These are phyloP conservation scores for Neofusicoccum parvum DNA, from an alignment of 2,329 filamentous ascomycete species.

Conservation along the genomic window DNA sequence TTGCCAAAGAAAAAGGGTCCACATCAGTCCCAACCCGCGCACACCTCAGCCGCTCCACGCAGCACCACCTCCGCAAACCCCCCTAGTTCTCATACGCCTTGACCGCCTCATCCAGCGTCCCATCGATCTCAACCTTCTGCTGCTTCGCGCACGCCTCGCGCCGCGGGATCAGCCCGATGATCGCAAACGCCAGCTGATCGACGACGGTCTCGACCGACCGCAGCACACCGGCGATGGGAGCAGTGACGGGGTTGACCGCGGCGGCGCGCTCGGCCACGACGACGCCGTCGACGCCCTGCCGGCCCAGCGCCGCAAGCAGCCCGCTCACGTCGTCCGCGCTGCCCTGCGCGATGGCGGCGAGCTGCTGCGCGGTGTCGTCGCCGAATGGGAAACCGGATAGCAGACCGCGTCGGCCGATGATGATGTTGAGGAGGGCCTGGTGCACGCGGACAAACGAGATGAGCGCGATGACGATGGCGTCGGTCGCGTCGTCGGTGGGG, in stretches of 20 bases:
- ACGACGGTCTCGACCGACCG: slow-evolving; percentile 20
- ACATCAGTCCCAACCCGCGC: too few relatives aligned
- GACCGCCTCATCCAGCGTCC: slow-evolving; percentile 20
- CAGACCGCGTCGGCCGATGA: slow-evolving; percentile 22
- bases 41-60: too few relatives aligned
- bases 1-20: too few relatives aligned
- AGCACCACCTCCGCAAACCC: too few relatives aligned
- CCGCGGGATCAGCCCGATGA: slow-evolving; percentile 21
- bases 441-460: slow-evolving; percentile 23
- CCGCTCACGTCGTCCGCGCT: not conserved
- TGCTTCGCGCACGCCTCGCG: slow-evolving; percentile 21
- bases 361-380: not conserved
- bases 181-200: slow-evolving; percentile 19
- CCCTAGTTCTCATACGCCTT: slow-evolving; percentile 1
- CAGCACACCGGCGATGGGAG: slow-evolving; percentile 21
- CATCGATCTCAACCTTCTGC: slow-evolving; percentile 21
- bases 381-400: slow-evolving; percentile 9
- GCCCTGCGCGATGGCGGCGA: not conserved
- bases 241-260: slow-evolving; percentile 8
- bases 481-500: not conserved
- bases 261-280: not conserved
- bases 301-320: not conserved
- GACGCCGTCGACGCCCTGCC: too few relatives aligned
- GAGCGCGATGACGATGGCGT: slow-evolving; percentile 23
- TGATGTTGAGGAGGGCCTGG: slow-evolving; percentile 23